Percentiles rank a stretch among this genome's conserved stretches.
Conservation (phyloP, 176 grass and related monocot genomes). For the Carex pumila region DNA sequence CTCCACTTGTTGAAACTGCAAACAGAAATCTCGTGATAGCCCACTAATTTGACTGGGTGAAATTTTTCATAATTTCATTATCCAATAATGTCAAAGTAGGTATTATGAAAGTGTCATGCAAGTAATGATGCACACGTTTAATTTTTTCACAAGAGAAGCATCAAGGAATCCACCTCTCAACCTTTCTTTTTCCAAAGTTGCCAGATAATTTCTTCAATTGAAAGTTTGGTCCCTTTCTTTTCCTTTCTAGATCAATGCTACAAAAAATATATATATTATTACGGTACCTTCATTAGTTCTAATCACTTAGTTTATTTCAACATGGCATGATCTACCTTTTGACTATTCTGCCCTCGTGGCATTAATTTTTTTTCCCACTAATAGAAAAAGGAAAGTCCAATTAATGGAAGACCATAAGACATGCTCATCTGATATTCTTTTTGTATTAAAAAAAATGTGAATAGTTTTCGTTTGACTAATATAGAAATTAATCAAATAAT, state of each 20-base stretch:
- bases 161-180: constrained; percentile 22
- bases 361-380: neutral
- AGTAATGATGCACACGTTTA: constrained; percentile 18
- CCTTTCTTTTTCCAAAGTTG: constrained; percentile 19
- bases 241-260: constrained; percentile 4
- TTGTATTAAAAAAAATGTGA: neutral
- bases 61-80: neutral
- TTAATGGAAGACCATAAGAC: neutral
- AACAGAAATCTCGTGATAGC: neutral
- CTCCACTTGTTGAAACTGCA: neutral
- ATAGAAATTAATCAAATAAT: constrained; percentile 3
- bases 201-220: constrained; percentile 19
- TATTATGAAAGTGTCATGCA: constrained; percentile 8
- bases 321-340: neutral
- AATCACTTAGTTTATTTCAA: neutral
- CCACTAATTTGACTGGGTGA: constrained; percentile 15
- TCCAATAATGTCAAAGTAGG: constrained; percentile 14
- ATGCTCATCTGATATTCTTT: neutral
- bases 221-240: constrained; percentile 15
- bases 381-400: neutral
- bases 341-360: neutral
- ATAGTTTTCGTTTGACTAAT: neutral
- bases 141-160: constrained; percentile 8
- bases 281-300: constrained; percentile 3
- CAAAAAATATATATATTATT: neutral